Evolutionary conservation across 2,329 filamentous ascomycete genomes (phyloP).

Genomic region (Colletotrichum incanum): DNA sequence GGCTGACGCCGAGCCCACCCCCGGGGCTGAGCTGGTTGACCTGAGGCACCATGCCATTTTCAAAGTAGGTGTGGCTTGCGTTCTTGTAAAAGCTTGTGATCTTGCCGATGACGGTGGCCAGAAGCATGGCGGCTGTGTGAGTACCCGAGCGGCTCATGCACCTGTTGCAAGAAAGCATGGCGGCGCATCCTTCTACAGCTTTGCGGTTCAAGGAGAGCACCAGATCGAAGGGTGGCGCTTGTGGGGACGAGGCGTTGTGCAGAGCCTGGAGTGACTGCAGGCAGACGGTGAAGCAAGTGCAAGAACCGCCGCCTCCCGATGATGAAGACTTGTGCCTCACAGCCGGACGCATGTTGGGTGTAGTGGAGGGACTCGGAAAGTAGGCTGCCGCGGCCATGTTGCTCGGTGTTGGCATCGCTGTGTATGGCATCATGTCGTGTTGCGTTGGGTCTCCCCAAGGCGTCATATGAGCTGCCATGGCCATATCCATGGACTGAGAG

Average conservation of each 20-base stretch:
- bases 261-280: slow-evolving; percentile 64
- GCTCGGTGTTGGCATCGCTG: slow-evolving; percentile 54
- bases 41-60: slow-evolving; percentile 45
- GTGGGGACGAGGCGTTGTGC: slow-evolving; percentile 60
- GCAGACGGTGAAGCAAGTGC: slow-evolving; percentile 64
- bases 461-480: slow-evolving; percentile 49
- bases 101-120: slow-evolving; percentile 66
- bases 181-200: slow-evolving; percentile 64
- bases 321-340: slow-evolving; percentile 45
- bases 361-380: slow-evolving; percentile 58
- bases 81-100: slow-evolving; percentile 63
- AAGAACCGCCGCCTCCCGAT: slow-evolving; percentile 51
- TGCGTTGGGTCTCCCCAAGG: slow-evolving; percentile 50
- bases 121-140: slow-evolving; percentile 64
- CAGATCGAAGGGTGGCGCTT: slow-evolving; percentile 59
- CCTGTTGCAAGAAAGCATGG: slow-evolving; percentile 61
- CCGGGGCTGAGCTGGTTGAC: slow-evolving; percentile 41
- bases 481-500: slow-evolving; percentile 56
- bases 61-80: slow-evolving; percentile 58
- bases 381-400: slow-evolving; percentile 54
- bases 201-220: slow-evolving; percentile 63
- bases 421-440: slow-evolving; percentile 54
- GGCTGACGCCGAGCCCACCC: slow-evolving; percentile 55
- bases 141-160: slow-evolving; percentile 62
- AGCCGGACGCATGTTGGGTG: slow-evolving; percentile 53